Evolutionary conservation across 345 rosid genomes (phyloP).

Genomic region (Conringia planisiliqua): DNA sequence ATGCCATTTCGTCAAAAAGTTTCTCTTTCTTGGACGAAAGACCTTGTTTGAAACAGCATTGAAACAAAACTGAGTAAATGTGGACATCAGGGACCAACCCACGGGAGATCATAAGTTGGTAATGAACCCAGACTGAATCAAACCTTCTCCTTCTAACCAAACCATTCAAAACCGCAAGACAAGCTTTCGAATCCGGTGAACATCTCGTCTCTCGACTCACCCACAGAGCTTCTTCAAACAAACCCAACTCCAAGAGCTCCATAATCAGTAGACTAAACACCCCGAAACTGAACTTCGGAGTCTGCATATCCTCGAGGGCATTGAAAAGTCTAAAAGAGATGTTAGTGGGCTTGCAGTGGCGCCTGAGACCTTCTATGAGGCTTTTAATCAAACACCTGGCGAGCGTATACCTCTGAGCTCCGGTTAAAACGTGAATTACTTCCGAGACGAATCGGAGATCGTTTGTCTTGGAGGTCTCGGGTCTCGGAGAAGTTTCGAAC

Average conservation of each 20-base stretch:
- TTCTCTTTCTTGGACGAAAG: conserved; percentile 36
- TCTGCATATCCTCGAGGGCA: conserved; percentile 37
- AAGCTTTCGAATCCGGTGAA: conserved; percentile 48
- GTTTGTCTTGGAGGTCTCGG: conserved; percentile 20
- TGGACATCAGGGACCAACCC: conserved; percentile 56
- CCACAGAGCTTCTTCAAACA: conserved; percentile 60
- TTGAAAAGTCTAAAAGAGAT: conserved; percentile 35
- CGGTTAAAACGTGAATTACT: conserved; percentile 31
- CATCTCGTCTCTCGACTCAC: conserved; percentile 40
- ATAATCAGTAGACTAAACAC: conserved; percentile 54
- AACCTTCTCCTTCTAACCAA: conserved; percentile 43
- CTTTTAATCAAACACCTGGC: conserved; percentile 69
- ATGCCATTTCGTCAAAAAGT: conserved; percentile 47
- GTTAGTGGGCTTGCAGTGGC: conserved; percentile 30
- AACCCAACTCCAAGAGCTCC: conserved; percentile 52
- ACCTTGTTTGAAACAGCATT: conserved; percentile 55
- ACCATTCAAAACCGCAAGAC: conserved; percentile 52
- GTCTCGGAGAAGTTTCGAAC: conserved; percentile 34
- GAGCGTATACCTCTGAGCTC: conserved; percentile 35
- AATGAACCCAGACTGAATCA: conserved; percentile 48
- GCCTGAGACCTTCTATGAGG: conserved; percentile 43
- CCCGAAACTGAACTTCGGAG: conserved; percentile 31
- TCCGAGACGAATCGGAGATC: conserved; percentile 39
- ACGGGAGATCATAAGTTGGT: conserved; percentile 40
- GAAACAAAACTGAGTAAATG: conserved; percentile 54